phyloP scores from a whole-genome alignment of 192 early-diverging fungal species.

The Podila clonocystis region DNA sequence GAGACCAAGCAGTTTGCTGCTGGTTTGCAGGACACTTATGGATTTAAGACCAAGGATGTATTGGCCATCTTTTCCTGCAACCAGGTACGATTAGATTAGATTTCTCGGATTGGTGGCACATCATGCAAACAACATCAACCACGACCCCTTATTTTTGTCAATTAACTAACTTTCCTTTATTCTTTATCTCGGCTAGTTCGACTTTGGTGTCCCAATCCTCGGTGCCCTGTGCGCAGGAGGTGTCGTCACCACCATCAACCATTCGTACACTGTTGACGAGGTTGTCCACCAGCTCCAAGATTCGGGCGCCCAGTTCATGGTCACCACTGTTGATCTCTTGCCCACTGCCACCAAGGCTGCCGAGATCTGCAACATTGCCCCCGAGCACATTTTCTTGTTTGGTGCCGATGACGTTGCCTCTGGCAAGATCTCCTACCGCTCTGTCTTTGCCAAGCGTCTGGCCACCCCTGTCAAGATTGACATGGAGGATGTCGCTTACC shows the following conservation, averaged over 20 bases:
- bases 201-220: constrained; percentile 70
- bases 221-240: constrained; percentile 72
- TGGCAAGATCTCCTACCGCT: constrained; percentile 36
- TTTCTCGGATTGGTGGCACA: neutral
- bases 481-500: constrained; percentile 61
- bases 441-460: constrained; percentile 25
- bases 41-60: constrained; percentile 68
- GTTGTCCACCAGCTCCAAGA: constrained; percentile 81
- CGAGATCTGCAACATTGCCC: constrained; percentile 35
- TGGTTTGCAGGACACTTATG: constrained; percentile 59
- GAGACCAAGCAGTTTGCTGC: constrained; percentile 58
- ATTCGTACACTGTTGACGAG: constrained; percentile 82
- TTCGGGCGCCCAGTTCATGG: constrained; percentile 69
- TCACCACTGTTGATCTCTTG: constrained; percentile 61
- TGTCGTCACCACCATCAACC: constrained; percentile 83
- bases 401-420: constrained; percentile 44
- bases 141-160: neutral
- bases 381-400: constrained; percentile 55
- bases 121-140: too few relatives aligned
- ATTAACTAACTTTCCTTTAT: neutral
- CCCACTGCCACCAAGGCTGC: constrained; percentile 50
- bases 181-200: constrained; percentile 32
- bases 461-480: constrained; percentile 15
- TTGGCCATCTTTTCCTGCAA: constrained; percentile 78
- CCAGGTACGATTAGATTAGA: constrained; percentile 48